Percentiles rank a stretch among this genome's conserved stretches.
Evolutionary conservation across 495 filamentous ascomycete species (phyloP).

Genomic region (Aspergillus egyptiacus): DNA sequence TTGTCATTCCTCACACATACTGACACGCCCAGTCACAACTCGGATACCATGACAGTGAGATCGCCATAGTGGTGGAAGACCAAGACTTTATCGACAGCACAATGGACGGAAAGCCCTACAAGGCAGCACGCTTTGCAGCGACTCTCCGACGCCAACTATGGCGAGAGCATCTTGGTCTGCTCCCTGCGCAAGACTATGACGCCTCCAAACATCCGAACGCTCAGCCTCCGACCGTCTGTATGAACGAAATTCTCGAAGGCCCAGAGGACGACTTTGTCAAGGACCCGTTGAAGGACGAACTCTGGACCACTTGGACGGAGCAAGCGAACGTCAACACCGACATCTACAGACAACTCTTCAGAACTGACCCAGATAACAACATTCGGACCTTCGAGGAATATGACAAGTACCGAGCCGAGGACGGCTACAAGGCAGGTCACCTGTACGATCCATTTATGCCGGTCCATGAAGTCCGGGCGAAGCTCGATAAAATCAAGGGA

Average conservation of each 20-base stretch:
- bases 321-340: slow-evolving; percentile 74
- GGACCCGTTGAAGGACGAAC: slow-evolving; percentile 70
- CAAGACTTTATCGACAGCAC: slow-evolving; percentile 59
- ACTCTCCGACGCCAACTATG: slow-evolving; percentile 81
- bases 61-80: slow-evolving; percentile 91
- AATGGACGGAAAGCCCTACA: slow-evolving; percentile 74
- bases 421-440: slow-evolving; percentile 71
- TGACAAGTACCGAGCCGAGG: slow-evolving; percentile 63
- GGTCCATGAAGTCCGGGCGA: slow-evolving; percentile 59
- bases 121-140: slow-evolving; percentile 69
- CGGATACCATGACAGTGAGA: slow-evolving; percentile 83
- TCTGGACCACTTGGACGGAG: slow-evolving; percentile 82
- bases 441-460: slow-evolving; percentile 73
- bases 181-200: slow-evolving; percentile 68
- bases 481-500: slow-evolving; percentile 73
- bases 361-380: slow-evolving; percentile 84
- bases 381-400: slow-evolving; percentile 89
- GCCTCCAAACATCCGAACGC: slow-evolving; percentile 70
- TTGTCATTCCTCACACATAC: no score
- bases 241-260: slow-evolving; percentile 60
- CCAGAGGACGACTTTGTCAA: slow-evolving; percentile 69
- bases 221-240: slow-evolving; percentile 67
- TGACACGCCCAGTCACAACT: slow-evolving; percentile 58
- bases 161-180: slow-evolving; percentile 86
- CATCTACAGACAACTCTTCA: slow-evolving; percentile 83